Evolutionary conservation across 2,329 filamentous ascomycete species (phyloP).

Genomic region (Xylaria sp.): DNA sequence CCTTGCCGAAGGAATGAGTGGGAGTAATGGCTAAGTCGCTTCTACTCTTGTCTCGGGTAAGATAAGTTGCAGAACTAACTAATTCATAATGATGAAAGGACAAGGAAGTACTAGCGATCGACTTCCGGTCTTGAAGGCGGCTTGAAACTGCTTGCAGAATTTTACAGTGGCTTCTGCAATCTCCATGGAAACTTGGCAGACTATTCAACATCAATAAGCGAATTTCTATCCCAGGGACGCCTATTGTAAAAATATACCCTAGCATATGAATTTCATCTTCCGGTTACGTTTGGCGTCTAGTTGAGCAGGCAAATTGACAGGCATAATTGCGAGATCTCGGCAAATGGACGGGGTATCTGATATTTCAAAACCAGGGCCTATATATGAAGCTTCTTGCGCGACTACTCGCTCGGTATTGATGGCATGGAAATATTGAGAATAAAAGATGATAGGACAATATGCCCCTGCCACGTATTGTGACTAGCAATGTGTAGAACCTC

Average conservation of each 20-base stretch:
- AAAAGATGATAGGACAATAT: no score
- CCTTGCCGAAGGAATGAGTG: background rate
- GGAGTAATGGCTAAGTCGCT: background rate
- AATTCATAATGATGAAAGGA: background rate
- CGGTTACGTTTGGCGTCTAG: background rate
- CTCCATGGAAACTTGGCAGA: background rate
- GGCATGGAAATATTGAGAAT: no score
- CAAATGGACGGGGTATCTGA: background rate
- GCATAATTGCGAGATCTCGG: no score
- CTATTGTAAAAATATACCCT: background rate
- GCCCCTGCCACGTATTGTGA: no score
- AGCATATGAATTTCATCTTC: background rate
- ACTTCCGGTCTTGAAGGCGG: background rate
- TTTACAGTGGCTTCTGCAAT: no score
- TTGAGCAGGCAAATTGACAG: background rate
- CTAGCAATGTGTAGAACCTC: background rate
- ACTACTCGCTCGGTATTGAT: no score
- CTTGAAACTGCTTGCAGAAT: background rate
- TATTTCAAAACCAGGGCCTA: background rate
- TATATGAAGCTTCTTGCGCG: background rate
- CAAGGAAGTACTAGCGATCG: background rate
- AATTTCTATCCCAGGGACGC: background rate
- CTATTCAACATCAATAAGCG: background rate
- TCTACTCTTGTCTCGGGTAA: background rate
- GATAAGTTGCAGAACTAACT: background rate